phyloP scores from a whole-genome alignment of 495 filamentous ascomycete genomes.

The Parathielavia appendiculata region DNA sequence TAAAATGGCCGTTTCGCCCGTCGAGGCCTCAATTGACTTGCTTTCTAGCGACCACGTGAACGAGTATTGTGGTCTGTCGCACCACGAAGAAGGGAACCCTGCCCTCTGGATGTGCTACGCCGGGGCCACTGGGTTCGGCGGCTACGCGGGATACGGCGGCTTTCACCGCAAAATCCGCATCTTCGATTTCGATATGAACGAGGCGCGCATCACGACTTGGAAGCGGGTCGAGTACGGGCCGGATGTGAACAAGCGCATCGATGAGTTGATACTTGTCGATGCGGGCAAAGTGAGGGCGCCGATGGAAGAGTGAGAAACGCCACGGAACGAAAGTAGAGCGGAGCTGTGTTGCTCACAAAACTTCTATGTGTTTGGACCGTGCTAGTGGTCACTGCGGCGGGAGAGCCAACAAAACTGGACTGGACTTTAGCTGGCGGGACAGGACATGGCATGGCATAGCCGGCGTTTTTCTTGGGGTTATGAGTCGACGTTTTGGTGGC shows the following conservation, averaged over 20 bases:
- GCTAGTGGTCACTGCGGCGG: too few relatives aligned
- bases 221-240: constrained; percentile 81
- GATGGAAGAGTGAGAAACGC: constrained; percentile 1
- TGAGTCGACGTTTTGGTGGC: too few relatives aligned
- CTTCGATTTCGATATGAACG: constrained; percentile 89
- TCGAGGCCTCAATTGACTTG: constrained; percentile 8
- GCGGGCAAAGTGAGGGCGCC: constrained; percentile 58
- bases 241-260: constrained; percentile 62
- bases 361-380: too few relatives aligned
- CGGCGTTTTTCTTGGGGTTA: too few relatives aligned
- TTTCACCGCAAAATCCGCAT: constrained; percentile 80
- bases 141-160: constrained; percentile 84
- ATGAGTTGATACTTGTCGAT: constrained; percentile 86
- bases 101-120: constrained; percentile 99
- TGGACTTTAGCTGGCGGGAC: too few relatives aligned
- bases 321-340: too few relatives aligned
- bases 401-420: too few relatives aligned
- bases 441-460: too few relatives aligned
- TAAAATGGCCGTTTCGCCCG: not conserved
- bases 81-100: constrained; percentile 50
- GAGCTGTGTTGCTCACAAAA: too few relatives aligned
- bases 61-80: constrained; percentile 81
- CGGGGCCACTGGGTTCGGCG: constrained; percentile 82
- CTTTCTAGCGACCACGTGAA: constrained; percentile 78
- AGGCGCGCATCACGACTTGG: constrained; percentile 81